Percentiles rank a stretch among this genome's conserved stretches.
Conservation (phyloP, 768 basidiomycete genomes). For the Crepidotus variabilis region DNA sequence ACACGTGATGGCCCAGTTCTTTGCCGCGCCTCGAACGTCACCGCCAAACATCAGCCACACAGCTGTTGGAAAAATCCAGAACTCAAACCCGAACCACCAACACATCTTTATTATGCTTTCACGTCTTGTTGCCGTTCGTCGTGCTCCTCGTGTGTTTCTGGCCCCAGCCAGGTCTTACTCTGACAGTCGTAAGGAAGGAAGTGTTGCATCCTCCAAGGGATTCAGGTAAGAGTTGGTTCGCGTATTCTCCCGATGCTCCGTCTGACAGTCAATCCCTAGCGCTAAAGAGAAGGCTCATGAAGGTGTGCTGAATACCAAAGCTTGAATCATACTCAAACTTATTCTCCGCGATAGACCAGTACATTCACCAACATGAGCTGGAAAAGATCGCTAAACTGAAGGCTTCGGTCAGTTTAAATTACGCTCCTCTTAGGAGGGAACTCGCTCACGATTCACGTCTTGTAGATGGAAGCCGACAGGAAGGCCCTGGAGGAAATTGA, state of each 20-base stretch:
- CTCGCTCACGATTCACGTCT: background rate
- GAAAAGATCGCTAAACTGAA: conserved; percentile 58
- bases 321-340: background rate
- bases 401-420: conserved; percentile 39
- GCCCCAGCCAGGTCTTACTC: conserved; percentile 33
- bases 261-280: conserved; percentile 33
- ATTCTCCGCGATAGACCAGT: conserved; percentile 48
- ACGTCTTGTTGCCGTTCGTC: conserved; percentile 36
- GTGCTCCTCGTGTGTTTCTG: conserved; percentile 33
- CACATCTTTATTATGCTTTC: conserved; percentile 37
- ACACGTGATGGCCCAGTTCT: conserved; percentile 1
- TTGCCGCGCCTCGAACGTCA: conserved; percentile 5
- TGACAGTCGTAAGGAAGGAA: conserved; percentile 46
- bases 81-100: conserved; percentile 12
- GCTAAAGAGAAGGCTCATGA: conserved; percentile 76
- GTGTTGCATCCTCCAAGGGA: conserved; percentile 56
- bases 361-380: conserved; percentile 53
- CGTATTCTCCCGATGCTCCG: conserved; percentile 16
- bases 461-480: conserved; percentile 17
- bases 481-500: conserved; percentile 1
- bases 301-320: conserved; percentile 11
- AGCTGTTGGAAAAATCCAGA: background rate
- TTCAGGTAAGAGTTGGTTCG: conserved; percentile 47
- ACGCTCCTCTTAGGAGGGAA: background rate
- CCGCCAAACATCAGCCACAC: background rate